These are phyloP conservation scores for Aspergillus diversus DNA, from an alignment of 495 filamentous ascomycete species.

Conservation along the genomic window DNA sequence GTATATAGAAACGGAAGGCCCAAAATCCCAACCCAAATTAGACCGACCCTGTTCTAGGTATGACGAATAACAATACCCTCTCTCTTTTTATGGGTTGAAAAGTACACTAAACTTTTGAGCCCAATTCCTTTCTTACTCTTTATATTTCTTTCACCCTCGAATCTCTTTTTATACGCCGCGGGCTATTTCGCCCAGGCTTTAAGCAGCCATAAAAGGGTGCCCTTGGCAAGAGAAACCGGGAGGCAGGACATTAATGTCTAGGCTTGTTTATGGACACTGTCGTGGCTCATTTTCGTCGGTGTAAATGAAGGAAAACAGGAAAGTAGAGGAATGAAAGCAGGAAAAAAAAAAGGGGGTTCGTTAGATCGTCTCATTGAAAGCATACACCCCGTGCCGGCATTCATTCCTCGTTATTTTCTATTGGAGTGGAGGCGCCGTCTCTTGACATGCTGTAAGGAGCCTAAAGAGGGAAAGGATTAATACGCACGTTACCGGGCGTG, in stretches of 20 bases:
- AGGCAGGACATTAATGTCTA: neutral
- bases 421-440: slow-evolving; percentile 47
- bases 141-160: too few species aligned
- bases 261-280: slow-evolving; percentile 8
- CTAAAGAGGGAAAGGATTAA: slow-evolving; percentile 24
- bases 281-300: slow-evolving; percentile 7
- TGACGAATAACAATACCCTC: too few species aligned
- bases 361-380: slow-evolving; percentile 4
- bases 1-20: too few species aligned
- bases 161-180: too few species aligned
- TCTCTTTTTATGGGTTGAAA: too few species aligned
- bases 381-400: neutral
- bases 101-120: too few species aligned
- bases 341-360: neutral
- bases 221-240: too few species aligned
- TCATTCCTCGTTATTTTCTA: slow-evolving; percentile 34
- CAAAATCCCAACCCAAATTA: too few species aligned
- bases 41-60: too few species aligned
- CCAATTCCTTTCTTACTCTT: too few species aligned
- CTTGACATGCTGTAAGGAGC: slow-evolving; percentile 54
- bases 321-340: neutral
- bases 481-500: neutral
- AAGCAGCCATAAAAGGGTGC: too few species aligned
- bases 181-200: neutral
- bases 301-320: neutral